These are phyloP conservation scores for Eragrostis nindensis DNA, from an alignment of 176 grass and related monocot genomes.

Conservation along the genomic window DNA sequence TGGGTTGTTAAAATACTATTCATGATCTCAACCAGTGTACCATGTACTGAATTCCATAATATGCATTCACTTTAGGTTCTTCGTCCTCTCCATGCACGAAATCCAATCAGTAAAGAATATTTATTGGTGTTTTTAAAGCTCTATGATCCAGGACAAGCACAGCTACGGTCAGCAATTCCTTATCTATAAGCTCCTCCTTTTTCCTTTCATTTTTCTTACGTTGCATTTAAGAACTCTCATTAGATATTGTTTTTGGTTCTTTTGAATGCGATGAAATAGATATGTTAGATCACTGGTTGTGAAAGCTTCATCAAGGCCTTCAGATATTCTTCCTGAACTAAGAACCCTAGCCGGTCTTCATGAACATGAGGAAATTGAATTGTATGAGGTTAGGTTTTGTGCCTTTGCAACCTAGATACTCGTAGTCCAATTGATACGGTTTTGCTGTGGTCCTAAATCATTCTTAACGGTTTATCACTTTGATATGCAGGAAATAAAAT, in stretches of 20 bases:
- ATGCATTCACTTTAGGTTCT: neutral
- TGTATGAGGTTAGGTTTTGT: slow-evolving; percentile 42
- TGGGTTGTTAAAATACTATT: neutral
- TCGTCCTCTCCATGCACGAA: neutral
- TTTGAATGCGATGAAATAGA: slow-evolving; percentile 25
- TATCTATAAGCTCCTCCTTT: neutral
- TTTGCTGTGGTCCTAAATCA: neutral
- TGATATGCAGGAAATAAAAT: slow-evolving; percentile 47
- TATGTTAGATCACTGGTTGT: slow-evolving; percentile 43
- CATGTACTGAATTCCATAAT: neutral
- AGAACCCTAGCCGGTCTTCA: slow-evolving; percentile 51
- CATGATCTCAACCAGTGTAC: neutral
- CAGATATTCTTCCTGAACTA: slow-evolving; percentile 43
- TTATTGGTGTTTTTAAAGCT: slow-evolving; percentile 52
- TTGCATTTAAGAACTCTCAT: neutral
- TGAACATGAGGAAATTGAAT: slow-evolving; percentile 34
- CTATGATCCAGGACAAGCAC: slow-evolving; percentile 46
- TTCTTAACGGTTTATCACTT: neutral
- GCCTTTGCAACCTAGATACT: too few relatives aligned
- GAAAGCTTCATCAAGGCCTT: slow-evolving; percentile 37
- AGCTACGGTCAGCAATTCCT: slow-evolving; percentile 34
- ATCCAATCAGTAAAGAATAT: slow-evolving; percentile 20
- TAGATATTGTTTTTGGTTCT: neutral
- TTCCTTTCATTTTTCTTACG: neutral
- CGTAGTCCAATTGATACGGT: neutral